Percentiles rank a stretch among this genome's conserved stretches.
Conservation (phyloP, 108 stramenopile genomes). For the Epithemia pelagica region DNA sequence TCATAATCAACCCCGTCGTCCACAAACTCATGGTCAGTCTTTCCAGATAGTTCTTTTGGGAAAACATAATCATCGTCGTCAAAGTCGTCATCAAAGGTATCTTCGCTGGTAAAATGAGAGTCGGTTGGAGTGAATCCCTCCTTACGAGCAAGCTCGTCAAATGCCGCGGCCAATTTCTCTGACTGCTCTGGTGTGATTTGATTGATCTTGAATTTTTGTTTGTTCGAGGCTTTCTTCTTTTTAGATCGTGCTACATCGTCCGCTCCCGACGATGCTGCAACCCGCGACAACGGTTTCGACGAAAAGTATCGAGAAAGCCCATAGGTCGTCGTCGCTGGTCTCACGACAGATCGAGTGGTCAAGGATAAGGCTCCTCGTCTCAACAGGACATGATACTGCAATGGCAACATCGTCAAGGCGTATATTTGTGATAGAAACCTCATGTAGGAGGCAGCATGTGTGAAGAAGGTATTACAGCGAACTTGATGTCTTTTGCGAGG, state of each 20-base stretch:
- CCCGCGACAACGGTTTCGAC: too few relatives aligned
- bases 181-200: conserved; percentile 15
- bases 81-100: conserved; percentile 77
- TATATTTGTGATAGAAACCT: neutral
- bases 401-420: neutral
- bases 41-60: conserved; percentile 5
- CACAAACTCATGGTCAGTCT: conserved; percentile 17
- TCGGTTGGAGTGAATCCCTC: conserved; percentile 70
- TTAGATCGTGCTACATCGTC: too few relatives aligned
- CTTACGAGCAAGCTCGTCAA: conserved; percentile 77
- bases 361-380: neutral
- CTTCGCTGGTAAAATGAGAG: conserved; percentile 51
- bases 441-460: too few relatives aligned
- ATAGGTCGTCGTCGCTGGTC: too few relatives aligned
- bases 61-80: conserved; percentile 28
- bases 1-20: conserved; percentile 21
- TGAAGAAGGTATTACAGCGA: too few relatives aligned
- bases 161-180: conserved; percentile 48
- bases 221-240: neutral
- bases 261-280: too few relatives aligned
- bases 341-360: neutral
- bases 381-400: neutral
- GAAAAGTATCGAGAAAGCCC: too few relatives aligned
- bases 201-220: conserved; percentile 10
- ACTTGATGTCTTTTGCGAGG: too few relatives aligned